Percentiles rank a stretch among this genome's conserved stretches.
Evolutionary conservation across 306 rosid genomes (phyloP).

Genomic region (Cucumis melo): DNA sequence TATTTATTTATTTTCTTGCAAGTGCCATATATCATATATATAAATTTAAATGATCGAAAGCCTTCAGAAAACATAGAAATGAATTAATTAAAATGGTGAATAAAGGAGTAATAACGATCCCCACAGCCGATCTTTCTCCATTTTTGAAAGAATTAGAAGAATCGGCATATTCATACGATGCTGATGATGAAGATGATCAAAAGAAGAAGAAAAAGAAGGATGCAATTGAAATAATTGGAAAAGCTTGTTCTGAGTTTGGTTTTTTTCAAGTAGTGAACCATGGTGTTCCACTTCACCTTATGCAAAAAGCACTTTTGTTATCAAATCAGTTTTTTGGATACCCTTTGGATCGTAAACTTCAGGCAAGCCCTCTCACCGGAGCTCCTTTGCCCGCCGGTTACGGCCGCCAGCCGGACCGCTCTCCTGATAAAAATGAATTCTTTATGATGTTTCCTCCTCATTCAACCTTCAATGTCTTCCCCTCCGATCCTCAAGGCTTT

Average conservation of each 20-base stretch:
- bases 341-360: conserved; percentile 26
- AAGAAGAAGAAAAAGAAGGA: conserved; percentile 4
- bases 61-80: too few species aligned
- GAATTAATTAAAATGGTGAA: conserved; percentile 3
- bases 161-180: neutral
- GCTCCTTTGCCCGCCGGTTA: conserved; percentile 36
- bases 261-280: conserved; percentile 37
- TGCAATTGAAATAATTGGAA: conserved; percentile 13
- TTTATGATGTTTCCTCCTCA: conserved; percentile 21
- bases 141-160: conserved; percentile 10
- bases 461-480: conserved; percentile 29
- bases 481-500: conserved; percentile 26
- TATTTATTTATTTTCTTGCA: too few species aligned
- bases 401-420: conserved; percentile 13
- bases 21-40: too few species aligned
- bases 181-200: conserved; percentile 8
- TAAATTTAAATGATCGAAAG: neutral
- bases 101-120: neutral
- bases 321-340: conserved; percentile 24
- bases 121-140: conserved; percentile 30
- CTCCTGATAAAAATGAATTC: conserved; percentile 30
- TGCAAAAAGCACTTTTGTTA: conserved; percentile 16
- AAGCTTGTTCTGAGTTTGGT: conserved; percentile 32
- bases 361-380: conserved; percentile 10
- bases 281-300: conserved; percentile 22